Evolutionary conservation across 768 basidiomycete species (phyloP), one percentile per base, ranked within the genome.

Genomic region (Termitomyces sp.): DNA sequence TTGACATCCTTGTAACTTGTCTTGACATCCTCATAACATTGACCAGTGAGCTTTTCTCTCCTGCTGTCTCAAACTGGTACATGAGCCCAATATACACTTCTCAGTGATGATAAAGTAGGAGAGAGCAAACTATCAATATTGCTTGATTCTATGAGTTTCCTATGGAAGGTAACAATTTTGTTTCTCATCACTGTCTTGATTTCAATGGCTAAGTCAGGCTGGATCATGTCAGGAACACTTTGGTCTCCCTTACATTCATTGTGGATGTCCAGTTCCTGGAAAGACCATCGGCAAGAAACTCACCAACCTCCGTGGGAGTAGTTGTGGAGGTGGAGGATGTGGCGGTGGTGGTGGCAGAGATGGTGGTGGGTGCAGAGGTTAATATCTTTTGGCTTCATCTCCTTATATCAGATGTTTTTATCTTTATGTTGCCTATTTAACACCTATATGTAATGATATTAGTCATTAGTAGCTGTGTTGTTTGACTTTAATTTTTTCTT

Each of bases 191-290:
- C 13, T 20, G 10, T 8, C 16, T 9, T 36, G n/a, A 1, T 12
- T 3, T 22, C 8, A n/a, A 37, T 26, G 9, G 18, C 10, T 26
- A 20, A 20, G 24, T n/a, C n/a, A n/a, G n/a, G n/a, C n/a, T n/a
- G 2, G 16, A 2, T 39, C n/a, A 4, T 42, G n/a, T n/a, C n/a
- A 81, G 68, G 60, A 71, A 16, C 82, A 83, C 10, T 87, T 82
- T 65, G 73, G 74, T 43, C 68, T 79, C 7, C 71, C 76, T 1
- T 88, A 88, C 68, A 79, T 73, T 50, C 76, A 82, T 60, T 88
- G 86, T 57, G 86, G 86, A 2, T 87, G 86, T 63, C 77, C 82
- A 0, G 66, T 75, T 5, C 78, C 80, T 0, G 80, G 78, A 6
- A 75, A 76, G 32, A 76, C 72, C 7, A 72, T 82, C 6, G 71